Evolutionary conservation across 768 basidiomycete species (phyloP), one percentile per base, ranked within the genome.

Genomic region (Macrolepiota fuliginosa): DNA sequence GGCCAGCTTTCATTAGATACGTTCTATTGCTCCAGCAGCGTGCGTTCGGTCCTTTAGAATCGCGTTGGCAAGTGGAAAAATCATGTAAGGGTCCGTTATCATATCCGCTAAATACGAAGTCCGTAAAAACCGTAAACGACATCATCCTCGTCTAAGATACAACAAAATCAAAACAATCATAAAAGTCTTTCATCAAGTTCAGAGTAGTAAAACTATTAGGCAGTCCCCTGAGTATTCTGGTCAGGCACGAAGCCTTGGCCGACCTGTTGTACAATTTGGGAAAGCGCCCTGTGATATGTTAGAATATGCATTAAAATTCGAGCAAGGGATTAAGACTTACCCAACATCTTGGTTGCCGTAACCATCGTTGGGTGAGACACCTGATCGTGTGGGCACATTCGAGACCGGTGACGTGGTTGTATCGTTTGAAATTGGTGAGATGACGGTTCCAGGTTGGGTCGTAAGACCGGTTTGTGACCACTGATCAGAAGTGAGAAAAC

Each of bases 341-440:
- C 75, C 78, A 63, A 67, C 56, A 13, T 77, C 79, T 39, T 75
- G 72, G 56, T 67, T 75, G 39, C 77, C 76, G 67, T 89, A 89
- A 69, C 88, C 88, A 71, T 89, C 88, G 59, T 86, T 84, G 27
- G 88, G 88, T 2, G 86, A 84, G n/a, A 76, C 56, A 6, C 83
- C 84, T 4, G 80, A 81, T 19, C 72, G 71, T 45, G 71, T 71
- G 15, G 67, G 66, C 27, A 61, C 72, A 5, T 71, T 62, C 36
- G 73, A 72, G 25, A 69, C 64, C 6, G 70, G 65, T 0, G 77
- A 81, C 6, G 74, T 72, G 47, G 69, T 72, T 17, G 67, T 64
- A 27, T 66, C 63, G 0, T 77, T 67, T 27, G 73, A 71, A 52
- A 66, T 65, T 0, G 77, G 68, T 27, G 73, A 71, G 53, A 88